Base-by-base conservation (phyloP, 345 rosid species). In the Dipteronia dyeriana region DNA sequence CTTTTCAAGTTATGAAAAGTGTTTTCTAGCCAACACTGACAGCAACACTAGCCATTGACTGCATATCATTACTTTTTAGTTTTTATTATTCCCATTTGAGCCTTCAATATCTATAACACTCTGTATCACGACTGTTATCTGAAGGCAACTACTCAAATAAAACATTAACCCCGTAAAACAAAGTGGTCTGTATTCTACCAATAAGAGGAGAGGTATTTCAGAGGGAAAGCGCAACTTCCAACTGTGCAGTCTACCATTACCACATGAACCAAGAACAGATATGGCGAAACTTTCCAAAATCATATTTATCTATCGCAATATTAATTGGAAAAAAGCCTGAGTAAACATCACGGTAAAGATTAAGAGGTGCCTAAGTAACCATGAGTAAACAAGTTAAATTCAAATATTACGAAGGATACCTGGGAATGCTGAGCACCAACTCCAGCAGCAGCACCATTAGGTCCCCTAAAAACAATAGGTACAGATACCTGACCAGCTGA, bases 391-490 rank as follows among this genome's bases (percentile, higher is more conserved):
- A 66, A 53, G 0, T 8, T 64, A 34, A 12, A 31, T 59, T 7
- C 11, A 59, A 53, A 13, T n/a, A n/a, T 59, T 20, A 54, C 7
- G 51, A 66, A 34, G 3, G 0, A 76, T 85, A 88, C 97, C 14
- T 95, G 99, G 77, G 99, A 95, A 81, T 95, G 99, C 75, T 95
- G 99, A 68, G 98, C 99, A 75, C 92, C 98, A 57, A 96, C 98
- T 86, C 98, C 99, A 73, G 98, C 97, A 76, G 99, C 98, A 45
- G 96, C 96, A 81, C 99, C 99, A 91, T 95, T 95, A 68, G 99
- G 97, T 78, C 98, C 98, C 82, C 98, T 89, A 78, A 93, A 93
- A 73, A 95, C 99, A 65, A 93, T 92, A 68, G 99, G 92, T 62
- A 89, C 98, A 20, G 86, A 78, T 19, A 95, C 80, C 75, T 91